A percentile compares a stretch with the other conserved stretches of the same genome.
phyloP scores from a whole-genome alignment of 2,329 filamentous ascomycete species.

The Paraphaeosphaeria minitans region DNA sequence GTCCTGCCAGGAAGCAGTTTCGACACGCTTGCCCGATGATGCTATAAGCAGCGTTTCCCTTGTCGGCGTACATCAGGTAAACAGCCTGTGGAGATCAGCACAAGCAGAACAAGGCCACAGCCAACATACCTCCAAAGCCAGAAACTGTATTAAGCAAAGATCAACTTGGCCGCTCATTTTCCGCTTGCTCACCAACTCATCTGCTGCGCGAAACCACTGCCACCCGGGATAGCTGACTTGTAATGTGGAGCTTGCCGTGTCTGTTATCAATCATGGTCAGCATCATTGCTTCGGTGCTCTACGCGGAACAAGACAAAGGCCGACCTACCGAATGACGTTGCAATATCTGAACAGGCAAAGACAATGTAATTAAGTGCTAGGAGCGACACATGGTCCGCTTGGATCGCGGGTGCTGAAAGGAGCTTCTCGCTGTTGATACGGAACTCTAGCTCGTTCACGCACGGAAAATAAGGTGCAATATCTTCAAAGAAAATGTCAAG shows the following conservation, averaged over 20 bases:
- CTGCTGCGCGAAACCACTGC: conserved; percentile 38
- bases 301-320: background rate
- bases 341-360: conserved; percentile 31
- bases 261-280: background rate
- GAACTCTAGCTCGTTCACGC: conserved; percentile 37
- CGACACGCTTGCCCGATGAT: conserved; percentile 36
- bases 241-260: conserved; percentile 9
- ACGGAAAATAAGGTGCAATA: conserved; percentile 33
- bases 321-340: conserved; percentile 7
- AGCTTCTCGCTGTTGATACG: conserved; percentile 29
- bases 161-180: conserved; percentile 28
- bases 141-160: conserved; percentile 33
- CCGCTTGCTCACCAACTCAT: conserved; percentile 34
- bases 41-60: conserved; percentile 36
- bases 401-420: conserved; percentile 25
- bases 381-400: conserved; percentile 26
- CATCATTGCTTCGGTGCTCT: background rate
- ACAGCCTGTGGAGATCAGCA: conserved; percentile 25
- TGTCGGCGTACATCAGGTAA: conserved; percentile 33
- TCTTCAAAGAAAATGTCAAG: conserved; percentile 36
- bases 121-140: conserved; percentile 33
- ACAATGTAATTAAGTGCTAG: conserved; percentile 39
- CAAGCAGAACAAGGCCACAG: background rate
- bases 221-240: conserved; percentile 28
- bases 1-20: conserved; percentile 32